Evolutionary conservation across 225 moss, liverwort and hornwort genomes (phyloP).

Genomic region (Asterella californica): DNA sequence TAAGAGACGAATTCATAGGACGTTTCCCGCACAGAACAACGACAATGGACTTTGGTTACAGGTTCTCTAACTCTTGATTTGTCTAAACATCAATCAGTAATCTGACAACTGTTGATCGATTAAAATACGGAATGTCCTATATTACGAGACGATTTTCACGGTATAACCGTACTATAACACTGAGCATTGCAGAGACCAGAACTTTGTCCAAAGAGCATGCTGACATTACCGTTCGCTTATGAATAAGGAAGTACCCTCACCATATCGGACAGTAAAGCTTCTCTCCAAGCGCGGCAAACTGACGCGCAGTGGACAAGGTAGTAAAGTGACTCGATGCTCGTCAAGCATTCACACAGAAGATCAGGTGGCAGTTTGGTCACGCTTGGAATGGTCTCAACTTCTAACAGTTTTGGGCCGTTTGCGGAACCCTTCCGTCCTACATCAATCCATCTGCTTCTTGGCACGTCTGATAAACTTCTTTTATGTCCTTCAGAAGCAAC

Average conservation of each 20-base stretch:
- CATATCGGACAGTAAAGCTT: conserved; percentile 54
- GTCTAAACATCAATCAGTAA: neutral
- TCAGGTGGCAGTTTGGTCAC: conserved; percentile 53
- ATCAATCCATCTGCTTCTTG: conserved; percentile 17
- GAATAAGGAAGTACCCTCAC: conserved; percentile 24
- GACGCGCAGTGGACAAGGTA: conserved; percentile 71
- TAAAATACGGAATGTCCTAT: too few species aligned
- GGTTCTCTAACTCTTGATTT: neutral
- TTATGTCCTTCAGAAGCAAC: conserved; percentile 31
- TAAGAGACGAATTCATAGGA: too few species aligned
- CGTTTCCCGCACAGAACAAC: too few species aligned
- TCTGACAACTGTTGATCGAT: too few species aligned
- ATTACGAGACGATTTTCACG: too few species aligned
- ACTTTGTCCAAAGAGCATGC: neutral
- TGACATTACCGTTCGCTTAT: neutral
- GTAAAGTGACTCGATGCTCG: conserved; percentile 69
- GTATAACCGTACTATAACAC: too few species aligned
- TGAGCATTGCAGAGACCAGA: neutral
- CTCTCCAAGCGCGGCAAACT: conserved; percentile 81
- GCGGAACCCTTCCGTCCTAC: conserved; percentile 16
- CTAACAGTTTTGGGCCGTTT: conserved; percentile 19
- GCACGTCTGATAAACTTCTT: conserved; percentile 21
- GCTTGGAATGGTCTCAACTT: conserved; percentile 38
- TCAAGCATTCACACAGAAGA: conserved; percentile 71
- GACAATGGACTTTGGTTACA: neutral